phyloP scores from a whole-genome alignment of 2,329 filamentous ascomycete species.

The Paecilomyces variotii region DNA sequence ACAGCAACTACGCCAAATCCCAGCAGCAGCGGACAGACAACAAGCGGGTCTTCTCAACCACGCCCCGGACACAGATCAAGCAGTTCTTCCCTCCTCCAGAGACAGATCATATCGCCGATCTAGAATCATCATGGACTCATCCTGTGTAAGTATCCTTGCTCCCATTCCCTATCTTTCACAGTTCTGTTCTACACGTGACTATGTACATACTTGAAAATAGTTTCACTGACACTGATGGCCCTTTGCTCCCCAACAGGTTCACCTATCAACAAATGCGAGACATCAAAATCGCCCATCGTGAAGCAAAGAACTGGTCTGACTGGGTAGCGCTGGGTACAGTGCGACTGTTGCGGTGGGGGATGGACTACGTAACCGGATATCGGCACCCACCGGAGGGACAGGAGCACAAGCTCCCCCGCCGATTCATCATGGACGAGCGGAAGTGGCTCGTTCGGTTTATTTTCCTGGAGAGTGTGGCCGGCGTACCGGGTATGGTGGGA shows the following conservation, averaged over 20 bases:
- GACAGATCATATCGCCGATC: slow-evolving; percentile 54
- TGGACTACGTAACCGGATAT: slow-evolving; percentile 76
- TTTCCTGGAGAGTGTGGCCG: slow-evolving; percentile 90
- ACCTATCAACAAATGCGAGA: slow-evolving; percentile 69
- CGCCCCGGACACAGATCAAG: slow-evolving; percentile 27
- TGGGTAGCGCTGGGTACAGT: slow-evolving; percentile 70
- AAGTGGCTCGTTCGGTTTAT: slow-evolving; percentile 89
- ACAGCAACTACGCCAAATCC: neutral
- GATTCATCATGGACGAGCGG: slow-evolving; percentile 65
- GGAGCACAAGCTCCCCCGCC: slow-evolving; percentile 44
- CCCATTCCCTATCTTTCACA: neutral
- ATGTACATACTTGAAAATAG: neutral
- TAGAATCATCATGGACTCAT: slow-evolving; percentile 61
- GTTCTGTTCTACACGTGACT: neutral
- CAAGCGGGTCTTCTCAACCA: slow-evolving; percentile 31
- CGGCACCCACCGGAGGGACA: slow-evolving; percentile 56
- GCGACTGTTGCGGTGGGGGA: slow-evolving; percentile 65
- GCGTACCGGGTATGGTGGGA: slow-evolving; percentile 93
- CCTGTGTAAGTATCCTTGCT: slow-evolving; percentile 39
- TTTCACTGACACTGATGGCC: slow-evolving; percentile 7
- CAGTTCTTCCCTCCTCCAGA: slow-evolving; percentile 53
- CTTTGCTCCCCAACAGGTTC: slow-evolving; percentile 42
- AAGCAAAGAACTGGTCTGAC: slow-evolving; percentile 66
- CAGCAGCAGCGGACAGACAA: slow-evolving; percentile 6
- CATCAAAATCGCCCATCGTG: slow-evolving; percentile 68